Evolutionary conservation across 2,329 filamentous ascomycete genomes (phyloP), one percentile per base, ranked within the genome.

Genomic region (Ramularia collo-cygni): DNA sequence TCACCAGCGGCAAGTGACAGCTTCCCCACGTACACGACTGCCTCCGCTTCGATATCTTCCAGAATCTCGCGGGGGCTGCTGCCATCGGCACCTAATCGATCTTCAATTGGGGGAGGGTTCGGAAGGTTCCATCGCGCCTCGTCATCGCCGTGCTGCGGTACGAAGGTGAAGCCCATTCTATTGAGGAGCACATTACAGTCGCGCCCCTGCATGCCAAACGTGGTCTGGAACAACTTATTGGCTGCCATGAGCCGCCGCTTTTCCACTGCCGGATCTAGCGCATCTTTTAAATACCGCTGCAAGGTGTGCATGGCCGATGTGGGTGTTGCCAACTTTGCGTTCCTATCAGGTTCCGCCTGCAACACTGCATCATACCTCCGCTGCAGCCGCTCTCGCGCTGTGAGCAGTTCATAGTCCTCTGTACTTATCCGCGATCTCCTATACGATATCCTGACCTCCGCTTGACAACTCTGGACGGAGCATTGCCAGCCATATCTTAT

Each of bases 221-320:
- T 73, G 45, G 76, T 68, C 51, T 76, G 66, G 49, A 82, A 85
- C 41, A 75, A 74, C 55, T 80, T 79, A 54, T 85, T 84, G 12
- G 71, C 60, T 6, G 71, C 64, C 4, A 73, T 72, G 50, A 84
- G 79, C 31, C 66, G 60, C 48, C 71, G 70, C 50, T 69, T 72
- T 24, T 67, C 68, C 33, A 70, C 66, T 5, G 61, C 58, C 14
- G 71, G 64, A 31, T 69, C 66, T 40, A 78, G 59, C 7, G 76
- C 68, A 60, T 85, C 80, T 8, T 56, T 64, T 37, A 84, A 62
- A 55, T 84, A 85, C 33, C 67, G 67, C 40, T 71, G 68, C 28
- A 85, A 63, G 45, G 74, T 75, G 31, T 67, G 63, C 32, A 82
- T 59, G 2, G 76, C 72, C 35, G 75, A 72, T 31, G 76, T 64